These are phyloP conservation scores for Capronia americana DNA, from an alignment of 2,329 filamentous ascomycete genomes.

Conservation along the genomic window DNA sequence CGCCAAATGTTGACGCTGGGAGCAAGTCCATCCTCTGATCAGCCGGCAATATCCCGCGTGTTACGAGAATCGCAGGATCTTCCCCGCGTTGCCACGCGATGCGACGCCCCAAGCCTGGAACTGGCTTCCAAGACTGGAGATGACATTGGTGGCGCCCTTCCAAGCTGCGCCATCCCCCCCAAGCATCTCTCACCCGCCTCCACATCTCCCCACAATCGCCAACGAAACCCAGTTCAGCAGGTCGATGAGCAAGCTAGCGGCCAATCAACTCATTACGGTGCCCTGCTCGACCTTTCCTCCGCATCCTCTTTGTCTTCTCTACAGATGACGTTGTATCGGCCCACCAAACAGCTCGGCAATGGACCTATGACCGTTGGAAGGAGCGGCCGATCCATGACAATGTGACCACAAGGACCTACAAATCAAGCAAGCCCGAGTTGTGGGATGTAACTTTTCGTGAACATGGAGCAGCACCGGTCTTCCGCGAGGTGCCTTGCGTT, in stretches of 20 bases:
- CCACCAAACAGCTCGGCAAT: slow-evolving; percentile 2
- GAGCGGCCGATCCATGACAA: slow-evolving; percentile 3
- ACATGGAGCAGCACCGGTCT: slow-evolving; percentile 7
- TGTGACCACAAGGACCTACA: slow-evolving; percentile 15
- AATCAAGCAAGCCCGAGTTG: slow-evolving; percentile 12
- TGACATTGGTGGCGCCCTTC: slow-evolving; percentile 17
- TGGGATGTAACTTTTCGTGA: slow-evolving; percentile 15
- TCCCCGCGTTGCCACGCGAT: slow-evolving; percentile 9
- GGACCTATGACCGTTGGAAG: slow-evolving; percentile 13
- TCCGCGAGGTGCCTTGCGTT: slow-evolving; percentile 19
- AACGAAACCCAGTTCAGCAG: slow-evolving; percentile 16
- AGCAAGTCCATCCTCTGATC: slow-evolving; percentile 15
- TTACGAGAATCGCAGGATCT: background rate
- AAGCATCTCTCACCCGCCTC: background rate
- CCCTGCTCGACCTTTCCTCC: slow-evolving; percentile 9
- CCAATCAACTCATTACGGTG: slow-evolving; percentile 7
- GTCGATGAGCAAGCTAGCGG: slow-evolving; percentile 10
- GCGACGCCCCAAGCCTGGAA: slow-evolving; percentile 11
- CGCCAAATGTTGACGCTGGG: slow-evolving; percentile 3
- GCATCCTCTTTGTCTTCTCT: slow-evolving; percentile 16
- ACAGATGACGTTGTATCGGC: slow-evolving; percentile 30
- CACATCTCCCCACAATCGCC: slow-evolving; percentile 12
- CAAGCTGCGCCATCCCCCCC: background rate
- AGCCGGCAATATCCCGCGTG: background rate
- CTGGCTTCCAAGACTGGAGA: background rate